A percentile compares a stretch with the other conserved stretches of the same genome.
Evolutionary conservation across 805 yeast species (phyloP).

Genomic region (Metschnikowia amazonensis): DNA sequence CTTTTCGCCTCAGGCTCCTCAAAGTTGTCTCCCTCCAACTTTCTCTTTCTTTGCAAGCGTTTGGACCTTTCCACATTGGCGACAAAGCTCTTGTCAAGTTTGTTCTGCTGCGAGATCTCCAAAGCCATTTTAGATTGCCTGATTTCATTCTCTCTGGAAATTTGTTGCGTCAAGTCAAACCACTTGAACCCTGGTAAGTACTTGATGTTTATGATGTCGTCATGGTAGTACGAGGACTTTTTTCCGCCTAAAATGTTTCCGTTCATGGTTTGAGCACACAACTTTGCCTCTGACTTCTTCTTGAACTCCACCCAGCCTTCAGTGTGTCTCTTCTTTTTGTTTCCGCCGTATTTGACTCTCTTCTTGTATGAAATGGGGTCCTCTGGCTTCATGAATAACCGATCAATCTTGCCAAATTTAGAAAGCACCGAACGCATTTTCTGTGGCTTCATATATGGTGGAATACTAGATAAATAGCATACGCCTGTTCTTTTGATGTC

Average conservation of each 20-base stretch:
- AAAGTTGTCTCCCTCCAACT: conserved; percentile 14
- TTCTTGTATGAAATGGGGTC: conserved; percentile 57
- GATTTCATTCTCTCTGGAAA: conserved; percentile 82
- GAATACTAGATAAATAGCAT: conserved; percentile 84
- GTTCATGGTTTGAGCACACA: conserved; percentile 81
- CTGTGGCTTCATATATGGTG: conserved; percentile 96
- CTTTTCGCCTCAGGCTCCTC: conserved; percentile 32
- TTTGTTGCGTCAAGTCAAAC: conserved; percentile 90
- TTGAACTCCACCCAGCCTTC: conserved; percentile 98
- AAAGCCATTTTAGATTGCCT: conserved; percentile 84
- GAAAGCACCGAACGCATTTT: conserved; percentile 77
- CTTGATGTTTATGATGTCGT: conserved; percentile 87
- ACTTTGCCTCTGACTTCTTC: conserved; percentile 79
- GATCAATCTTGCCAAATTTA: conserved; percentile 83
- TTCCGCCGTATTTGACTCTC: conserved; percentile 85
- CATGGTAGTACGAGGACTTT: conserved; percentile 86
- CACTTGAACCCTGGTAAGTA: conserved; percentile 91
- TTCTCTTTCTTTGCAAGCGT: conserved; percentile 57
- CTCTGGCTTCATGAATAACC: conserved; percentile 86
- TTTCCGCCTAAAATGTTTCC: conserved; percentile 90
- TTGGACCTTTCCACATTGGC: conserved; percentile 82
- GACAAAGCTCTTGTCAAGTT: conserved; percentile 78
- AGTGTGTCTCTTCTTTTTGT: conserved; percentile 77
- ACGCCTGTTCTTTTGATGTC: conserved; percentile 77
- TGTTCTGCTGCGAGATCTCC: conserved; percentile 85